phyloP scores from a whole-genome alignment of 495 filamentous ascomycete species.

The Talaromyces adpressus region DNA sequence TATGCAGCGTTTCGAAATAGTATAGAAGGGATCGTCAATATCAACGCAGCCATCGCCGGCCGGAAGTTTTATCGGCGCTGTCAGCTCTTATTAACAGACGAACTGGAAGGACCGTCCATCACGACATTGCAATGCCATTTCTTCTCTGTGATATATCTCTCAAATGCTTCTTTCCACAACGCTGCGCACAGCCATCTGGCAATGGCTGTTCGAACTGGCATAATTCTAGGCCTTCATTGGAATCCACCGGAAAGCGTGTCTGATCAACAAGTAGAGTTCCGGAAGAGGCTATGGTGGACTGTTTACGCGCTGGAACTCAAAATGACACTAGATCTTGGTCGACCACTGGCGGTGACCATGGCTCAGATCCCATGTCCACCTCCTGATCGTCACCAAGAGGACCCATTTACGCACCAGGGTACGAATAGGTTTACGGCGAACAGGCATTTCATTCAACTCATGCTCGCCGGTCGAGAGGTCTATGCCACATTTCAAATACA shows the following conservation, averaged over 20 bases:
- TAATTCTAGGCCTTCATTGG: constrained; percentile 12
- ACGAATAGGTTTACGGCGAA: neutral
- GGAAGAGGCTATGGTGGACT: constrained; percentile 12
- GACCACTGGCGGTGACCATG: neutral
- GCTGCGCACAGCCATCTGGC: constrained; percentile 9
- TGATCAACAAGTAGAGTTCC: constrained; percentile 8
- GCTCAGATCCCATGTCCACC: neutral
- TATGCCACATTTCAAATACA: neutral
- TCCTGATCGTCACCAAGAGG: neutral
- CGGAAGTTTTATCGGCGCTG: constrained; percentile 8
- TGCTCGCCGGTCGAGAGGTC: constrained; percentile 3
- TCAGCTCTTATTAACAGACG: constrained; percentile 11
- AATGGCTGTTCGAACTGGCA: constrained; percentile 9
- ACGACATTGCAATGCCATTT: constrained; percentile 15
- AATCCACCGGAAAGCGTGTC: constrained; percentile 3
- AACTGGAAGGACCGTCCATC: constrained; percentile 12
- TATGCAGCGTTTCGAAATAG: neutral
- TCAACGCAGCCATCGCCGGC: neutral
- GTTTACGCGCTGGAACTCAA: constrained; percentile 11
- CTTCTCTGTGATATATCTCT: constrained; percentile 18
- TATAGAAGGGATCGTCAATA: constrained; percentile 3
- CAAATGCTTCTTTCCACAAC: constrained; percentile 11
- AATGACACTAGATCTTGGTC: constrained; percentile 10
- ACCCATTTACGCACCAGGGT: neutral
- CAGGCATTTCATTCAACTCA: neutral